Conservation (phyloP, 2,329 filamentous ascomycete genomes). For the Talaromyces sp. region DNA sequence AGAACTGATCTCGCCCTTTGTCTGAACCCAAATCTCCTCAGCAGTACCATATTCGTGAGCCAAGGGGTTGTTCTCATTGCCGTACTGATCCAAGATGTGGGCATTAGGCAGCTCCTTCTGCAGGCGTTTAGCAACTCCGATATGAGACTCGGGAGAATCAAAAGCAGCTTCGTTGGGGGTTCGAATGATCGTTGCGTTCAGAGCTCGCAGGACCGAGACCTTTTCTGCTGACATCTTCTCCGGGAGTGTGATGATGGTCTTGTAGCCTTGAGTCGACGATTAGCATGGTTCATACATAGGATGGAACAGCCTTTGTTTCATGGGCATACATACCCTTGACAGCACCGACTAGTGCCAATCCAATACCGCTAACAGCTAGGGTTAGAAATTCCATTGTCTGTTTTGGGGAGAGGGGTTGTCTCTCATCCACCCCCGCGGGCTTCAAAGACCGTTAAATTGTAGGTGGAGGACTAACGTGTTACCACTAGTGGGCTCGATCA, state of each 20-base stretch:
- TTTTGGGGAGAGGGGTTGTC: too few species aligned
- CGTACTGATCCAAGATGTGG: conserved; percentile 96
- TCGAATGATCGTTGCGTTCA: conserved; percentile 95
- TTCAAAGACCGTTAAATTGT: too few species aligned
- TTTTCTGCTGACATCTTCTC: conserved; percentile 99
- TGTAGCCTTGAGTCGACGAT: conserved; percentile 71
- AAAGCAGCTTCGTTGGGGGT: conserved; percentile 95
- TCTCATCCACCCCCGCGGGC: too few species aligned
- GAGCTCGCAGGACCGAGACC: conserved; percentile 87
- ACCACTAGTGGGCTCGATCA: conserved; percentile 97
- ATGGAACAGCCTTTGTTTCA: background rate
- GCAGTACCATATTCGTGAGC: conserved; percentile 94
- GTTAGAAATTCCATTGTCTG: background rate
- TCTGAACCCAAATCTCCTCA: conserved; percentile 95
- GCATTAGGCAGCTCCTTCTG: conserved; percentile 96
- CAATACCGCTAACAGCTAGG: conserved; percentile 64
- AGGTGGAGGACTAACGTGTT: conserved; percentile 66
- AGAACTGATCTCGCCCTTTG: conserved; percentile 76
- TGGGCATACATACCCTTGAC: conserved; percentile 64
- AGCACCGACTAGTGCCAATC: conserved; percentile 84
- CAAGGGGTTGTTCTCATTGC: conserved; percentile 85
- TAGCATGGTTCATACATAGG: too few species aligned
- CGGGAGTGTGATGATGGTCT: conserved; percentile 95
- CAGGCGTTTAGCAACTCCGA: conserved; percentile 85
- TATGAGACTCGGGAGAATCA: conserved; percentile 94